Evolutionary conservation across 495 filamentous ascomycete species (phyloP).

Genomic region (Darksidea phi): DNA sequence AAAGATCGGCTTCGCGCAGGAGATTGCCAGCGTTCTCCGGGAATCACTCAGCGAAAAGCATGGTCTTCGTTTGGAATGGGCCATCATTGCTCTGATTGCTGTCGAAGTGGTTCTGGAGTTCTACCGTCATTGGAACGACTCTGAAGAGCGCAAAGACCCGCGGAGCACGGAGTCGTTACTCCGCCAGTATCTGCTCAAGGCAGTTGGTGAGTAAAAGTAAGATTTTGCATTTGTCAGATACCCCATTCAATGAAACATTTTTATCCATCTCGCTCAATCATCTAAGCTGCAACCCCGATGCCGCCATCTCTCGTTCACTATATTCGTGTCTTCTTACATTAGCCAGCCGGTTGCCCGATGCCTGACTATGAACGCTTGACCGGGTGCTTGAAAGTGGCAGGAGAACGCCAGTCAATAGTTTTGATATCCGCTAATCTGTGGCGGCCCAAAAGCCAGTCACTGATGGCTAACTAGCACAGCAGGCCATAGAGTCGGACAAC

Average conservation of each 20-base stretch:
- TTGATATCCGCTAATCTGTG: too few relatives aligned
- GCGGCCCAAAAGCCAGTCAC: too few relatives aligned
- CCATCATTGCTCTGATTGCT: constrained; percentile 90
- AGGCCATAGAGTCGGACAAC: too few relatives aligned
- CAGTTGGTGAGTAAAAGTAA: constrained; percentile 3
- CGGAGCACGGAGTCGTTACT: constrained; percentile 34
- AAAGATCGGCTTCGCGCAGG: constrained; percentile 96
- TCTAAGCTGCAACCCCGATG: too few relatives aligned
- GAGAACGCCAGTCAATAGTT: too few relatives aligned
- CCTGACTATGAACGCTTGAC: too few relatives aligned
- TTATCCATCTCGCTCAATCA: too few relatives aligned
- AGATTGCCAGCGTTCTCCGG: constrained; percentile 86
- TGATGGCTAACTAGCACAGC: too few relatives aligned
- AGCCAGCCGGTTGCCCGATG: too few relatives aligned
- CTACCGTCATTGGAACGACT: constrained; percentile 59
- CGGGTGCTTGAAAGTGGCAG: too few relatives aligned
- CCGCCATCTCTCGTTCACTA: too few relatives aligned
- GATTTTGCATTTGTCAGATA: constrained; percentile 4
- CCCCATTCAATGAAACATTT: constrained; percentile 13
- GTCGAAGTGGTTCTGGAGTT: constrained; percentile 82
- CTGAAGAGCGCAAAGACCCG: constrained; percentile 46
- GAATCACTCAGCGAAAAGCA: constrained; percentile 89
- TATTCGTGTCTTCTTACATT: too few relatives aligned
- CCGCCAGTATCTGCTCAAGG: constrained; percentile 22
- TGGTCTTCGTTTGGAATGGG: constrained; percentile 86